Percentiles rank a stretch among this genome's conserved stretches.
phyloP scores from a whole-genome alignment of 1,284 basidiomycete genomes.

The Malassezia sp. region DNA sequence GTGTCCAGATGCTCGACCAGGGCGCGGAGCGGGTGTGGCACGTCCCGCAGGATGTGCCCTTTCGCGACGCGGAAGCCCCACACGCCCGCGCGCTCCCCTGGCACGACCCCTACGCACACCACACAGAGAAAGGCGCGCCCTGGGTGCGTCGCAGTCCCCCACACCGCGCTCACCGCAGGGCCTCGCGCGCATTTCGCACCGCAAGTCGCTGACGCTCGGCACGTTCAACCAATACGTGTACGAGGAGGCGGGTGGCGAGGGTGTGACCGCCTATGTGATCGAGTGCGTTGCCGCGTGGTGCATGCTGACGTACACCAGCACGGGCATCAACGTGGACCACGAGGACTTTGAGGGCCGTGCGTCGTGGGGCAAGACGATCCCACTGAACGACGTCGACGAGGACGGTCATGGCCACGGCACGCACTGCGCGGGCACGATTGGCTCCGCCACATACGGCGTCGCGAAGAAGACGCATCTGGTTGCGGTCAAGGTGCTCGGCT shows the following conservation, averaged over 20 bases:
- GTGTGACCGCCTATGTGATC: conserved; percentile 67
- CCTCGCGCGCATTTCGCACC: conserved; percentile 88
- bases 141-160: too few species aligned
- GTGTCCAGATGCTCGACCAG: conserved; percentile 35
- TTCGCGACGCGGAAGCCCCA: too few species aligned
- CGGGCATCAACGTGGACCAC: conserved; percentile 79
- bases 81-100: conserved; percentile 41
- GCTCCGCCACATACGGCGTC: conserved; percentile 71
- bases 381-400: conserved; percentile 60
- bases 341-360: conserved; percentile 79
- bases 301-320: too few species aligned
- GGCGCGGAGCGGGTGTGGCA: conserved; percentile 32
- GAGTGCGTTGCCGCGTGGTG: too few species aligned
- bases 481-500: conserved; percentile 91
- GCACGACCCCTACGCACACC: conserved; percentile 28
- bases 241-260: conserved; percentile 65
- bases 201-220: conserved; percentile 61
- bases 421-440: conserved; percentile 59
- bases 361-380: conserved; percentile 45
- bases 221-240: conserved; percentile 83
- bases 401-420: conserved; percentile 61
- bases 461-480: conserved; percentile 84
- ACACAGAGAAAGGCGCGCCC: conserved; percentile 63
- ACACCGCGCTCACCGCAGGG: too few species aligned
- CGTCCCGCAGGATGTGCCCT: too few species aligned